Evolutionary conservation across 225 moss, liverwort and hornwort genomes (phyloP).

Genomic region (Pseudoscleropodium purum): DNA sequence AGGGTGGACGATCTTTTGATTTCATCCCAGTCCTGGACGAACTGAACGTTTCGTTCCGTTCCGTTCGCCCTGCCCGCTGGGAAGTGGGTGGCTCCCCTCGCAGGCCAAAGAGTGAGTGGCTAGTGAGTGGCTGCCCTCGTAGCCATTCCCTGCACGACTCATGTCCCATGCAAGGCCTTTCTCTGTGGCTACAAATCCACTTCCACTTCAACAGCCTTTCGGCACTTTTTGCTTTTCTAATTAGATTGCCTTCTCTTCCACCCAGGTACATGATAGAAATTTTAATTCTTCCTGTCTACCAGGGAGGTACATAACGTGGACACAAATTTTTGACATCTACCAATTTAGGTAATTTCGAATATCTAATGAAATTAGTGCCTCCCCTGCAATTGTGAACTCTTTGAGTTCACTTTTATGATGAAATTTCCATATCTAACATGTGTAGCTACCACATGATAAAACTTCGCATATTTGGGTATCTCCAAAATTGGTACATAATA

Average conservation of each 20-base stretch:
- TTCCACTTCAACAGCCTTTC: not conserved
- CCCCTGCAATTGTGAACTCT: not conserved
- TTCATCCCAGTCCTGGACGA: not conserved
- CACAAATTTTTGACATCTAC: not conserved
- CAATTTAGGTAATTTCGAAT: not conserved
- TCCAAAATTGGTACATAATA: not conserved
- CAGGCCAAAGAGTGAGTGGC: not conserved
- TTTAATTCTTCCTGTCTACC: rapidly evolving
- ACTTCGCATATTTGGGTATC: not conserved
- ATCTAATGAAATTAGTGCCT: not conserved
- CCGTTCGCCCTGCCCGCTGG: not conserved
- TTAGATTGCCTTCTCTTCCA: not conserved
- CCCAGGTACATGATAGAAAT: not conserved
- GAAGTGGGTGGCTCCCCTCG: not conserved
- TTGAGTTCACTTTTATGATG: not conserved
- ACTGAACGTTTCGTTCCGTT: not conserved
- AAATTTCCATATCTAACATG: too few species aligned
- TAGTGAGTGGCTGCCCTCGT: not conserved
- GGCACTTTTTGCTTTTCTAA: not conserved
- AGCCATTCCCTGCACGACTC: not conserved
- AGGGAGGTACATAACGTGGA: rapidly evolving
- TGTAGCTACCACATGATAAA: not conserved
- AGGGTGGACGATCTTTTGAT: not conserved
- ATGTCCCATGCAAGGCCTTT: not conserved
- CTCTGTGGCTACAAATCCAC: not conserved